Percentiles rank a stretch among this genome's conserved stretches.
phyloP scores from a whole-genome alignment of 192 early-diverging fungal genomes.

The Paraglomus brasilianum region DNA sequence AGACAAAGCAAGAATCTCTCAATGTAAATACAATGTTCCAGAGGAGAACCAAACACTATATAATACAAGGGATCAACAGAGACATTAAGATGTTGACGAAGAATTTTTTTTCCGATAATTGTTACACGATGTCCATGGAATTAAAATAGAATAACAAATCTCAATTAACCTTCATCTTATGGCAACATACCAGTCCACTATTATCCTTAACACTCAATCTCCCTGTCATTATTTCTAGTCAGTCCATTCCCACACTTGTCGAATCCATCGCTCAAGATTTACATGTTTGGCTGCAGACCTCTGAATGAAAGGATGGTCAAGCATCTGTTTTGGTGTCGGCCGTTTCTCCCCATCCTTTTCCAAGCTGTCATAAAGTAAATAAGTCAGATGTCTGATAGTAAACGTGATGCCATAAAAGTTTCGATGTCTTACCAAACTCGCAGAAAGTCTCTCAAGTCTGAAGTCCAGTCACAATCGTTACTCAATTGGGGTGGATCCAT shows the following conservation, averaged over 20 bases:
- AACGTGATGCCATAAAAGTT: neutral
- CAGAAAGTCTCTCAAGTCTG: slow-evolving; percentile 70
- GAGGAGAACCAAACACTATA: no score
- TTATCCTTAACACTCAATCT: no score
- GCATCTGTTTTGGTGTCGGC: slow-evolving; percentile 67
- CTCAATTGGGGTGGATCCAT: slow-evolving; percentile 79
- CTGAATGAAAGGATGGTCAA: slow-evolving; percentile 68
- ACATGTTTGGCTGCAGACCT: slow-evolving; percentile 57
- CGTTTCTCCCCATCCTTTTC: slow-evolving; percentile 71
- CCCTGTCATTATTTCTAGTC: neutral
- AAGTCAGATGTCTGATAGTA: slow-evolving; percentile 23
- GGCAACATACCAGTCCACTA: no score
- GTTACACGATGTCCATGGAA: no score
- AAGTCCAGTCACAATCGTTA: slow-evolving; percentile 57
- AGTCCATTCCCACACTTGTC: slow-evolving; percentile 61
- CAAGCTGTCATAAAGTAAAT: slow-evolving; percentile 48
- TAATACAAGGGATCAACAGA: no score
- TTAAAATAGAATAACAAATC: no score
- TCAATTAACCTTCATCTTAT: no score
- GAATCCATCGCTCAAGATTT: slow-evolving; percentile 70
- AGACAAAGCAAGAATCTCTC: no score
- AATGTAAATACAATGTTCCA: no score
- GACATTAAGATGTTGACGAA: no score
- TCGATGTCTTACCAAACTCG: slow-evolving; percentile 58
- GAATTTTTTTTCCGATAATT: no score